Percentiles rank a stretch among this genome's conserved stretches.
phyloP scores from a whole-genome alignment of 2,329 filamentous ascomycete genomes.

The Zymoseptoria pseudotritici region DNA sequence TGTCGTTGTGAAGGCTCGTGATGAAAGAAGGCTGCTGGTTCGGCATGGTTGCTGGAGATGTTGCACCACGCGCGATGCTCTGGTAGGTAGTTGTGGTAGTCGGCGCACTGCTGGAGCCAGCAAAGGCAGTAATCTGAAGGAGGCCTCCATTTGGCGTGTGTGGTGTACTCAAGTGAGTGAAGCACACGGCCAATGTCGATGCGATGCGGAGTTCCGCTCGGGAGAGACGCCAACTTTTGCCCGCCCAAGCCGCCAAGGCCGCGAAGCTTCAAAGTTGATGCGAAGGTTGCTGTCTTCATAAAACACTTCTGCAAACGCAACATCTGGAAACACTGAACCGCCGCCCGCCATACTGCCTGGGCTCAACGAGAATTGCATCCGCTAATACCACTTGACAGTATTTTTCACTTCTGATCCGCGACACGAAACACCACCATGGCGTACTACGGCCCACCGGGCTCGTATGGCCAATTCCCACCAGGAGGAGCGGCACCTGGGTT shows the following conservation, averaged over 20 bases:
- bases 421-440: slow-evolving; percentile 21
- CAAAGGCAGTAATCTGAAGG: slow-evolving; percentile 14
- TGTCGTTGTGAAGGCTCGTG: slow-evolving; percentile 18
- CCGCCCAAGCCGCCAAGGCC: neutral
- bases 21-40: neutral
- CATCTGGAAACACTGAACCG: neutral
- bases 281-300: neutral
- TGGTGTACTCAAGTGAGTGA: slow-evolving; percentile 1
- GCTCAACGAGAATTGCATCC: neutral
- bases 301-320: neutral
- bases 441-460: slow-evolving; percentile 38
- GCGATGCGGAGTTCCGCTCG: neutral
- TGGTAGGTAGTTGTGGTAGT: slow-evolving; percentile 3
- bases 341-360: neutral
- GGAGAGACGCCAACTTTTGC: neutral
- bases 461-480: slow-evolving; percentile 64
- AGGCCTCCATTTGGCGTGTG: slow-evolving; percentile 25
- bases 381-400: neutral
- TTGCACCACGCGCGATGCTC: slow-evolving; percentile 8
- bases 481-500: slow-evolving; percentile 63
- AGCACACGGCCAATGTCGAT: neutral
- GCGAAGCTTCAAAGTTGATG: neutral
- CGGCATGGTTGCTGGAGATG: slow-evolving; percentile 8
- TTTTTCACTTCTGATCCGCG: neutral
- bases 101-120: slow-evolving; percentile 15